Evolutionary conservation across 352 stramenopile species (phyloP), one percentile per base, ranked within the genome.

Genomic region (Pythium dissimile): DNA sequence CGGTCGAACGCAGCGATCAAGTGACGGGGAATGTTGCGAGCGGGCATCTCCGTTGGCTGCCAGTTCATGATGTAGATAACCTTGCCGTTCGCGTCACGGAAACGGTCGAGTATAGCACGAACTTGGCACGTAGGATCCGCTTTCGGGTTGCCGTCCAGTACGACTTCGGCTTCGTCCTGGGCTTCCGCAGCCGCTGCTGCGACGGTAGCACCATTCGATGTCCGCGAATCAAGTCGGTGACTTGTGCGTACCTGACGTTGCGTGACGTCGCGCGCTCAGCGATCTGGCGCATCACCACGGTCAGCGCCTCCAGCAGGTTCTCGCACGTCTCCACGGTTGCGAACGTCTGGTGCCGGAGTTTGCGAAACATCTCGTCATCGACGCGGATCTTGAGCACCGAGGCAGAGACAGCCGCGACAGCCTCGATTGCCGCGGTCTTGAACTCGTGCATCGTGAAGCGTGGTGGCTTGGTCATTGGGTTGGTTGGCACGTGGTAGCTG

Each of bases 11-110:
- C 13, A 24, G 59, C 62, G 32, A 74, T 46, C 0, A 71, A 8
- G 11, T 3, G 26, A 2, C 38, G 9, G 12, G 39, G 20, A 8
- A 74, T 13, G 34, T 68, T 55, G 2, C 23, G 16, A 0, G 13
- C n/a, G 6, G 52, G 37, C 31, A 73, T 55, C 30, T 18, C 59
- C 1, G 47, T 61, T 4, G 58, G 54, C 37, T 64, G 31, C 54
- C 62, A 73, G 27, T 67, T 34, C 1, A 71, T 47, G 2, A 72
- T 34, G 51, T 50, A 76, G 16, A 64, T 69, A 10, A 28, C 55
- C 4, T 24, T 26, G 8, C 50, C 50, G 24, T 49, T 18, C 5
- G 15, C 32, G 20, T 12, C 27, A 15, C 30, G 31, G 4, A 32
- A 43, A n/a, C 20, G 32, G 18, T 56, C 34, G 5, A 56, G 48